Evolutionary conservation across 2,329 filamentous ascomycete genomes (phyloP).

Genomic region (Parascedosporium putredinis): DNA sequence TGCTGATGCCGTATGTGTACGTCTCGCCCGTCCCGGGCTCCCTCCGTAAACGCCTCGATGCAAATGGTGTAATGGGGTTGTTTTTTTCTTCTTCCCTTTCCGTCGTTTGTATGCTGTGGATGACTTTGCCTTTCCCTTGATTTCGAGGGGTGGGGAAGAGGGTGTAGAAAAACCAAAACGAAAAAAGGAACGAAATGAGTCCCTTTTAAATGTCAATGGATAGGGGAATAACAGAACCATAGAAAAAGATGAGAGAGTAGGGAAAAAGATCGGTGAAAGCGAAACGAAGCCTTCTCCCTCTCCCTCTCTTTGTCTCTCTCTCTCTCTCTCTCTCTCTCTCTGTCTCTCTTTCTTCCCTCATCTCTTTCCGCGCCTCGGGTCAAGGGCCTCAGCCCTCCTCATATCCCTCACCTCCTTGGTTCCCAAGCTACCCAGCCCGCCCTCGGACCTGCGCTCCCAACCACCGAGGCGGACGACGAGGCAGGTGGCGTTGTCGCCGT

Average conservation of each 20-base stretch:
- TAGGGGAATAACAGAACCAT: neutral
- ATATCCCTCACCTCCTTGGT: conserved; percentile 88
- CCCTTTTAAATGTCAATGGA: no score
- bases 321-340: neutral
- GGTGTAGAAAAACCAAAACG: no score
- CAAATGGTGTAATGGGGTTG: no score
- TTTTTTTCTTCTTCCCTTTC: no score
- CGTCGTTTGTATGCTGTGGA: no score
- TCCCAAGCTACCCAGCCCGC: conserved; percentile 76
- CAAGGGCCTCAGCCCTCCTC: conserved; percentile 66
- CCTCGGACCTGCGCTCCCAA: conserved; percentile 67
- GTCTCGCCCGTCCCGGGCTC: no score
- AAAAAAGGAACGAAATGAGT: no score
- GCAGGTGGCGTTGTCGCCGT: conserved; percentile 60
- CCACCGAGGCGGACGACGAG: conserved; percentile 57
- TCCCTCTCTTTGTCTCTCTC: neutral
- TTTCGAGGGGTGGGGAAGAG: no score
- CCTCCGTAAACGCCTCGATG: neutral
- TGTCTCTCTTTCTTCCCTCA: neutral
- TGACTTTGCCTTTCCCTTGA: no score
- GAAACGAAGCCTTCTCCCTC: neutral
- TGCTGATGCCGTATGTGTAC: neutral
- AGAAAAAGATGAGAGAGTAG: neutral
- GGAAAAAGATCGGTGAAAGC: no score
- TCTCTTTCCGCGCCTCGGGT: conserved; percentile 62